Conservation (phyloP, 2,329 filamentous ascomycete species). For the Fusarium veterinarium region DNA sequence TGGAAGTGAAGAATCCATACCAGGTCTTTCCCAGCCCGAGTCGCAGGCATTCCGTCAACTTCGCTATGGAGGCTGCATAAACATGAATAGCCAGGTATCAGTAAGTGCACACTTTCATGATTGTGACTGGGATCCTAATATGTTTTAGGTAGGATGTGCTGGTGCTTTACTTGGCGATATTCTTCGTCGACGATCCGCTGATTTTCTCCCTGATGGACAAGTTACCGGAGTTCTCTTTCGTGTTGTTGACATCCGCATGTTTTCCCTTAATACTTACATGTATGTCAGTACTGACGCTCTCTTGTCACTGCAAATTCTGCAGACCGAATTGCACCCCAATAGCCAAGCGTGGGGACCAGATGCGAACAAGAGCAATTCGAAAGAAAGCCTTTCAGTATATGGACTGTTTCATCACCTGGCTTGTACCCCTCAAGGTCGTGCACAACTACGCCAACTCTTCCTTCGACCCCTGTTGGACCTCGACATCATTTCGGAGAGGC, state of each 20-base stretch:
- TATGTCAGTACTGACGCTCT: constrained; percentile 86
- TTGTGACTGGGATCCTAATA: constrained; percentile 10
- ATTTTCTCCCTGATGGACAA: constrained; percentile 70
- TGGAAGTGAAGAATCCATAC: constrained; percentile 42
- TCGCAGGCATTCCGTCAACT: constrained; percentile 72
- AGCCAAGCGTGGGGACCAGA: constrained; percentile 75
- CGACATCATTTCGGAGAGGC: constrained; percentile 75
- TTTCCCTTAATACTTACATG: constrained; percentile 74
- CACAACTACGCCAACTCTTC: constrained; percentile 81
- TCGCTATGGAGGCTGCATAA: constrained; percentile 75
- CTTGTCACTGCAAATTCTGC: constrained; percentile 84
- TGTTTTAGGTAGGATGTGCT: constrained; percentile 77
- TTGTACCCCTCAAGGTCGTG: constrained; percentile 82
- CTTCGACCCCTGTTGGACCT: constrained; percentile 80
- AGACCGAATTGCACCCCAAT: constrained; percentile 85
- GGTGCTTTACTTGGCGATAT: constrained; percentile 88
- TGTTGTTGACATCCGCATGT: constrained; percentile 77
- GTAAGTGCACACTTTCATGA: constrained; percentile 52
- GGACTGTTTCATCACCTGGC: constrained; percentile 82
- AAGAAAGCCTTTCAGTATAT: constrained; percentile 86
- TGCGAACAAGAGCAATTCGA: constrained; percentile 65
- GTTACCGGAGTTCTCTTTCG: constrained; percentile 63
- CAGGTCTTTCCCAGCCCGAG: constrained; percentile 54
- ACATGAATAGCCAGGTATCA: constrained; percentile 78
- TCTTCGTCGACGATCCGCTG: constrained; percentile 68